Base-by-base conservation (phyloP, 129 eudicot species). In the Lactuca sativa region DNA sequence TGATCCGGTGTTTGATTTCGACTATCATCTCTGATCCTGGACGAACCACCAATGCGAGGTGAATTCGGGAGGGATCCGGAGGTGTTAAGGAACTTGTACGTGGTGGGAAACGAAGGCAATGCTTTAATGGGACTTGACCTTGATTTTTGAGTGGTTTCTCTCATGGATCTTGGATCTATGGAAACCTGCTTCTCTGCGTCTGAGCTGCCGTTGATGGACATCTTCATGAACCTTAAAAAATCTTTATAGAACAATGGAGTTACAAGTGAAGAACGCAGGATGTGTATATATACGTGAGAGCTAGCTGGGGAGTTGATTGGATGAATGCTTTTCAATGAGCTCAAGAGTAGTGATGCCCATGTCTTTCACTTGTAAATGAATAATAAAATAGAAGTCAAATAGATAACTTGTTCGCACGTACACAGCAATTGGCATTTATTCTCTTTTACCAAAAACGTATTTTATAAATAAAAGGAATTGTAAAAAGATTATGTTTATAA, bases 101-200 rank as follows among this genome's bases (percentile, higher is more conserved):
- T 77, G 6, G 88, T 67, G 5, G 90, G 90, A 31, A 85, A 75
- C 31, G 73, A 44, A 33, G 86, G 86, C 56, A 82, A 80, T 56
- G 71, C 59, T 41, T 76, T 76, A n/a, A 69, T 70, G 15, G 67
- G 67, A 37, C 62, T 62, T 9, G 67, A 62, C 60, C 3, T 47
- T 25, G 58, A 41, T 21, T 5, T 36, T 38, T 44, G 63, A 43
- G 62, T 61, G 16, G 82, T 8, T 36, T 71, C 83, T 54, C 21
- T 72, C 32, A 88, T 47, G 5, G 96, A 89, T 25, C 75, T 49
- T 14, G 96, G 98, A 65, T 92, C 98, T 6, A 89, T 71, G 2
- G 95, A 86, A 17, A 89, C 83, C 59, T 84, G 89, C 43, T 74
- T 88, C 80, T 84, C 95, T 59, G 67, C 65, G 67, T 68, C 68